These are phyloP conservation scores for Fusarium tricinctum DNA, from an alignment of 2,329 filamentous ascomycete genomes.

Conservation along the genomic window DNA sequence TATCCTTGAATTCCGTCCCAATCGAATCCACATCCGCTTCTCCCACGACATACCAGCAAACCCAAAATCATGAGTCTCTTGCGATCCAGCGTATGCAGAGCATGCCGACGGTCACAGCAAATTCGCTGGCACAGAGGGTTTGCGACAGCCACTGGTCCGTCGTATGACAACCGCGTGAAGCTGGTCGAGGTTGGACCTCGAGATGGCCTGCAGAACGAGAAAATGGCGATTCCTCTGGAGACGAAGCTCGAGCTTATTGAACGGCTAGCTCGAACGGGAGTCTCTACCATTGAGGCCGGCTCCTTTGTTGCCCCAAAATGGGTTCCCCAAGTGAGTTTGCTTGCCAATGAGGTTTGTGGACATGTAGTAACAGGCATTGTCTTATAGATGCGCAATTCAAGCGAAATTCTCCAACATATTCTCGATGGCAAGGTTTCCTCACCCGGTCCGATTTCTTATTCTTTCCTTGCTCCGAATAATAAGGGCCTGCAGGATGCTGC, in stretches of 20 bases:
- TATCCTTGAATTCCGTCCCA: conserved; percentile 19
- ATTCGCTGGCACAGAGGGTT: conserved; percentile 54
- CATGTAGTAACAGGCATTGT: conserved; percentile 25
- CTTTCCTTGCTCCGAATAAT: conserved; percentile 83
- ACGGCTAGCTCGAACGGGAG: conserved; percentile 75
- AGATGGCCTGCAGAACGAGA: conserved; percentile 91
- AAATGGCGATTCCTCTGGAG: conserved; percentile 74
- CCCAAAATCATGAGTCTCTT: conserved; percentile 53
- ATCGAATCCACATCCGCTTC: conserved; percentile 12
- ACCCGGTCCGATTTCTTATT: conserved; percentile 74
- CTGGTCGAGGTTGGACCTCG: conserved; percentile 88
- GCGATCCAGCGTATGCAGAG: conserved; percentile 57
- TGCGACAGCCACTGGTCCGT: conserved; percentile 56
- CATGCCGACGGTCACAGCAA: conserved; percentile 55
- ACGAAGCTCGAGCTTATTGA: conserved; percentile 85
- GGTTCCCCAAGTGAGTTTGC: conserved; percentile 78
- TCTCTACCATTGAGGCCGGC: conserved; percentile 82
- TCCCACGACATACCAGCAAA: conserved; percentile 10
- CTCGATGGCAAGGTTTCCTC: conserved; percentile 70
- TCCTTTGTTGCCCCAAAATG: conserved; percentile 88
- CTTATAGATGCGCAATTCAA: conserved; percentile 82
- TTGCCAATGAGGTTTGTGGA: conserved; percentile 2
- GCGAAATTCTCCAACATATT: conserved; percentile 78
- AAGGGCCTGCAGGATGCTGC: conserved; percentile 78
- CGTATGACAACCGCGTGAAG: conserved; percentile 63